Conservation (phyloP, 129 eudicot species). For the Artemisia tridentata region DNA sequence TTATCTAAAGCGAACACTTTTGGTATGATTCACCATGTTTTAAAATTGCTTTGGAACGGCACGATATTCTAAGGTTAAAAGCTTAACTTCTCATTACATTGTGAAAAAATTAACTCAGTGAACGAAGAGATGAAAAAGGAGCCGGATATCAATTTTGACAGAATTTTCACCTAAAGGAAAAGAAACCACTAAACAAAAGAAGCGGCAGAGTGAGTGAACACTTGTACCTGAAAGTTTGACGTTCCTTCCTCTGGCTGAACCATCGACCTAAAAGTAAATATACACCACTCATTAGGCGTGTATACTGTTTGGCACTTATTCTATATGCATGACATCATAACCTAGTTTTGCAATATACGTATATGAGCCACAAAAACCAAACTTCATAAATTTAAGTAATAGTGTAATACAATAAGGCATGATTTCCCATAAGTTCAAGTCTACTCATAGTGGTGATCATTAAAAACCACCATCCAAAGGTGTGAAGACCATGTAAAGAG, state of each 20-base stretch:
- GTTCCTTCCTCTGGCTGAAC: conserved; percentile 40
- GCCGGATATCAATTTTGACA: not conserved
- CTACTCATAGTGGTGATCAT: not conserved
- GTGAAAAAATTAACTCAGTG: too few species aligned
- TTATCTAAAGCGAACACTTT: too few species aligned
- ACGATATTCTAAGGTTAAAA: too few species aligned
- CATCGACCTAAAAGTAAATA: conserved; percentile 43
- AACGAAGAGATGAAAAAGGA: too few species aligned
- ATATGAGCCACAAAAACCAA: conserved; percentile 11
- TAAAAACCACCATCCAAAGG: not conserved
- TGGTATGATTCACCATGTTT: too few species aligned
- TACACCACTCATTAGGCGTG: conserved; percentile 19
- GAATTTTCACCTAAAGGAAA: conserved; percentile 1
- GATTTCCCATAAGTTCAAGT: not conserved
- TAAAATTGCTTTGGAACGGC: too few species aligned
- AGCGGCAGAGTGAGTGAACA: not conserved
- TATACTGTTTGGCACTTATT: not conserved
- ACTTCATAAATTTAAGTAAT: not conserved
- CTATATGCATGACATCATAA: conserved; percentile 9
- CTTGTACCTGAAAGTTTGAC: conserved; percentile 48
- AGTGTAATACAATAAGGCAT: conserved; percentile 5
- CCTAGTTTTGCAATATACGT: conserved; percentile 13
- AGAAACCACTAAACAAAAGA: not conserved
- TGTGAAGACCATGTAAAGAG: too few species aligned
- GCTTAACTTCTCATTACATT: too few species aligned